Evolutionary conservation across 139 green algal genomes (phyloP), one percentile per base, ranked within the genome.

Genomic region (Chlamydomonas sphaeroides): DNA sequence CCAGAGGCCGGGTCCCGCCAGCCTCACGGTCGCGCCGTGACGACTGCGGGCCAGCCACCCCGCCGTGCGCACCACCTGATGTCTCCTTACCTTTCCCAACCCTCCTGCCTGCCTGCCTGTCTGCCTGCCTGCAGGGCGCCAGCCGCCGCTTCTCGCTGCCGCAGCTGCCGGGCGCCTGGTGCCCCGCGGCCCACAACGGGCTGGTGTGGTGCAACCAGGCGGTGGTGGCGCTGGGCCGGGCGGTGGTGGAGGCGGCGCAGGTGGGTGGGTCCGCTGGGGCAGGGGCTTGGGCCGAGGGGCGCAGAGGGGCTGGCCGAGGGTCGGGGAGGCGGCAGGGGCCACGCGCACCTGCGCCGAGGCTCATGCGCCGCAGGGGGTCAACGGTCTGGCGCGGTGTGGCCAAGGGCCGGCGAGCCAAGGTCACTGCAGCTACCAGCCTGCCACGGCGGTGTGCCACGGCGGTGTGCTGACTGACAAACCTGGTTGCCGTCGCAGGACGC

Each of bases 181-280:
- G 79, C 11, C 76, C 84, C 38, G 85, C 85, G 11, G 65, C 67
- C 28, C 89, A 93, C 76, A 86, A 87, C 36, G 67, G 62, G 41
- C 85, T 89, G 25, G 83, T 88, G 23, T 90, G 89, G 85, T 93
- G 89, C 75, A 91, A 93, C 72, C 89, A 92, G 79, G 67, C 85
- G 48, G 70, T 87, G 17, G 36, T 67, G 33, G 23, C 45, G 56
- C 70, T 92, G 70, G 75, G 76, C 26, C 48, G 32, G 51, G 51
- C 85, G 41, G 65, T 92, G 39, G 66, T 88, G 26, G 70, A 69
- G 35, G 35, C 88, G 25, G 65, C 33, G n/a, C 62, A 68, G 62
- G 62, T 68, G 62, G 15, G 62, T 3, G 25, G 61, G 45, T 53
- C 45, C 11, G 45, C n/a, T n/a, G 45, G 45, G 45, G 11, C 45